Percentiles rank a stretch among this genome's conserved stretches.
These are phyloP conservation scores for Leptographium lundbergii DNA, from an alignment of 2,329 filamentous ascomycete species.

Conservation along the genomic window DNA sequence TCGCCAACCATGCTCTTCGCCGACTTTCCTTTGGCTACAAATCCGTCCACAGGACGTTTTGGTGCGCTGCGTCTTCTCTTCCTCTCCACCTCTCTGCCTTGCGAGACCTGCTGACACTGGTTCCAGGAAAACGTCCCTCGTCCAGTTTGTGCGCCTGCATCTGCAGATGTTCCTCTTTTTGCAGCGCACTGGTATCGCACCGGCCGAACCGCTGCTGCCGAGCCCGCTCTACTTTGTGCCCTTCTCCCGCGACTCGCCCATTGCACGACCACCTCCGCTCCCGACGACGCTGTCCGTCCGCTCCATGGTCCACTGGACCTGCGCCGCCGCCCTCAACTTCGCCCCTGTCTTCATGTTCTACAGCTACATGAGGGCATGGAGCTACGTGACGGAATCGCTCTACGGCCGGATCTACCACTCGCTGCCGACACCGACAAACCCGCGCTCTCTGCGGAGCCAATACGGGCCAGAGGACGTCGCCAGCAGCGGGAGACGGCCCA, in stretches of 20 bases:
- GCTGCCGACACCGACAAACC: constrained; percentile 22
- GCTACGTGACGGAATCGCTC: constrained; percentile 23
- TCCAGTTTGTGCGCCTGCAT: constrained; percentile 30
- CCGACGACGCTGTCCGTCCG: constrained; percentile 23
- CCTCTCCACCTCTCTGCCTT: background rate
- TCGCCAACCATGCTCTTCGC: constrained; percentile 21
- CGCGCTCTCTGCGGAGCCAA: background rate
- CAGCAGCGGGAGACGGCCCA: background rate
- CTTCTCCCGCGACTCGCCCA: constrained; percentile 35
- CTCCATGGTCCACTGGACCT: constrained; percentile 31
- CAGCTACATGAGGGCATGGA: constrained; percentile 26
- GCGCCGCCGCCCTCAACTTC: constrained; percentile 26
- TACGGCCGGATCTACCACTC: constrained; percentile 24
- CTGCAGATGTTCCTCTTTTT: constrained; percentile 39
- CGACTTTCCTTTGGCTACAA: constrained; percentile 15
- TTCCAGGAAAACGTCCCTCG: constrained; percentile 8
- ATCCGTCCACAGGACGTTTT: constrained; percentile 9
- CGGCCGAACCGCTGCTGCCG: constrained; percentile 29
- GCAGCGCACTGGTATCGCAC: constrained; percentile 36
- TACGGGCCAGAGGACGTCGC: background rate
- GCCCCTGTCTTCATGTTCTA: constrained; percentile 36
- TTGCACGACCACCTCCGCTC: constrained; percentile 32
- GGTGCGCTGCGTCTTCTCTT: constrained; percentile 11
- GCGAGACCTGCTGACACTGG: background rate
- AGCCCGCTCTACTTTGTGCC: constrained; percentile 38